Conservation (phyloP, 2,329 filamentous ascomycete species). For the Aspergillus amoenus region DNA sequence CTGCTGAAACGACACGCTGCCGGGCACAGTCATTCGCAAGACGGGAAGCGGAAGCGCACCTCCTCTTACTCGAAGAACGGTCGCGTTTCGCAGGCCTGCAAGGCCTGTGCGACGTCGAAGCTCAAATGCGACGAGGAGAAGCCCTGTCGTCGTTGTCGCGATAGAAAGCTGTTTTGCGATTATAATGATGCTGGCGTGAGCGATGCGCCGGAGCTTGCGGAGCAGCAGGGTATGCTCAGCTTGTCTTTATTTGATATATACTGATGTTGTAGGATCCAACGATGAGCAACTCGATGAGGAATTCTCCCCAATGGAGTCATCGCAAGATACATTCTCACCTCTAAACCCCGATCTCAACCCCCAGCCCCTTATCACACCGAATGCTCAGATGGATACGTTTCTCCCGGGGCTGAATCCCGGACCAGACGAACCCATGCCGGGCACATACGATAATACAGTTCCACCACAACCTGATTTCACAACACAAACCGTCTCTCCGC, state of each 20-base stretch:
- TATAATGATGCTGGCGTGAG: conserved; percentile 21
- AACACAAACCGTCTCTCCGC: conserved; percentile 20
- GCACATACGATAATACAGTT: conserved; percentile 18
- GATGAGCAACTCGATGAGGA: conserved; percentile 3
- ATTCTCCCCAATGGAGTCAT: conserved; percentile 2
- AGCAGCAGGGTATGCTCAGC: conserved; percentile 10
- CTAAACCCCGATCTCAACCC: background rate
- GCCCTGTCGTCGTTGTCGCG: conserved; percentile 53
- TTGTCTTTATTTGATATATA: background rate
- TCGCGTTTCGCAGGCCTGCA: conserved; percentile 52
- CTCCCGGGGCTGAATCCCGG: background rate
- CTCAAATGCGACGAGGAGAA: conserved; percentile 56
- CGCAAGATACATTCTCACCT: conserved; percentile 13
- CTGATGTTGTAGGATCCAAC: conserved; percentile 7
- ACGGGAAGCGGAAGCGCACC: conserved; percentile 29
- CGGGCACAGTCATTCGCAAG: conserved; percentile 33
- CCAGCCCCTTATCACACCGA: conserved; percentile 14
- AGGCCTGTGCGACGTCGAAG: conserved; percentile 52
- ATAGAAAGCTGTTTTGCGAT: conserved; percentile 49
- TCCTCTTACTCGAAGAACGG: conserved; percentile 24
- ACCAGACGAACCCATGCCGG: background rate
- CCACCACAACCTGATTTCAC: background rate
- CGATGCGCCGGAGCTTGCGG: conserved; percentile 17
- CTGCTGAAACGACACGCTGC: conserved; percentile 53
- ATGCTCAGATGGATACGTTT: conserved; percentile 11